phyloP scores from a whole-genome alignment of 805 yeast species.

The Ogataea pini region DNA sequence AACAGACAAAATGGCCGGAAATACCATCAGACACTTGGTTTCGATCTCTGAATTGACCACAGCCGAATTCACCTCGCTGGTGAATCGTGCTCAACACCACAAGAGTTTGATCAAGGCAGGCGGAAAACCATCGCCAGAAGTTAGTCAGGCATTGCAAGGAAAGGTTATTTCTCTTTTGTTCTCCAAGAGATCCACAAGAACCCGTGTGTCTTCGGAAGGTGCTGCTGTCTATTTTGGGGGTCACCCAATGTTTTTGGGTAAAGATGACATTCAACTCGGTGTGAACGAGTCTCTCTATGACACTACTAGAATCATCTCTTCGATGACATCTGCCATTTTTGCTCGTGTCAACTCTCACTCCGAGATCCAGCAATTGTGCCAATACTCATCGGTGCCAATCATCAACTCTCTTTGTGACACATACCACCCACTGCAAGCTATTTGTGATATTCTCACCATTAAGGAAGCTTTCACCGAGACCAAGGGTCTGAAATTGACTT shows the following conservation, averaged over 20 bases:
- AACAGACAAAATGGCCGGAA: constrained; percentile 20
- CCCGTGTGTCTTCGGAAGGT: constrained; percentile 92
- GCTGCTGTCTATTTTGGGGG: constrained; percentile 93
- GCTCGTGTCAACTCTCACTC: constrained; percentile 91
- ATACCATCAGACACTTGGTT: constrained; percentile 64
- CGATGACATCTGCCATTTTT: constrained; percentile 95
- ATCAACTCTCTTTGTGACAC: constrained; percentile 92
- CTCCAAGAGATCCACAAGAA: constrained; percentile 91
- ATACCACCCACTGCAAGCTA: constrained; percentile 94
- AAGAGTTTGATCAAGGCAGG: constrained; percentile 63
- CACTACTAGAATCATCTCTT: constrained; percentile 83
- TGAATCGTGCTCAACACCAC: constrained; percentile 68
- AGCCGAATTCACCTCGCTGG: constrained; percentile 69
- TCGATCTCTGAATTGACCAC: constrained; percentile 78
- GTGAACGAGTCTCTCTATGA: constrained; percentile 91
- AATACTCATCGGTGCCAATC: constrained; percentile 84
- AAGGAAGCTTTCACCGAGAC: constrained; percentile 66
- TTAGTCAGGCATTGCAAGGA: constrained; percentile 62
- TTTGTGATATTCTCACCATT: constrained; percentile 85
- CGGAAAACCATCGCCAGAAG: constrained; percentile 39
- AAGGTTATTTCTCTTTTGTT: constrained; percentile 82
- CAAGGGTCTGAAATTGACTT: constrained; percentile 72
- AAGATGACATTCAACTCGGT: constrained; percentile 94
- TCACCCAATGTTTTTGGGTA: constrained; percentile 94
- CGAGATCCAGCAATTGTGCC: constrained; percentile 75